Evolutionary conservation across 306 rosid species (phyloP), one percentile per base, ranked within the genome.

Genomic region (Cajanus cajan): DNA sequence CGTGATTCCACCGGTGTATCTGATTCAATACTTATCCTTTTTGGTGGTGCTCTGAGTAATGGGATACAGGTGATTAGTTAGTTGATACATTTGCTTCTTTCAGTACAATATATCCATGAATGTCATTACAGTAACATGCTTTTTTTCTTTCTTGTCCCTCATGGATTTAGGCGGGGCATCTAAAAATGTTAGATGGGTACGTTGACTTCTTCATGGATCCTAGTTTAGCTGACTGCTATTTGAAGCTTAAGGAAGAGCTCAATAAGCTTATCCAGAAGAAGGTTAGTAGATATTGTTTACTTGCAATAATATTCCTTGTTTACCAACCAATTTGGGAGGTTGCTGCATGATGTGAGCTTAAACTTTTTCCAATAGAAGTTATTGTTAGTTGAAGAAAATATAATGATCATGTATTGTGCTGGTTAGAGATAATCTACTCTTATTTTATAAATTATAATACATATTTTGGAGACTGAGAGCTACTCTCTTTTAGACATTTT

Each of bases 1-100:
- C 98, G 98, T 24, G 98, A 95, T 85, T 95, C 98, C 77, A 95
- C 98, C 13, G 98, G 89, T 19, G 92, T 95, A 62, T 95, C 98
- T 41, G 98, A 95, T 87, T 92, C 98, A 14, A 90, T 83, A 82
- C 92, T 92, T 72, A 80, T 91, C 55, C 91, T 95, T 84, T 95
- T 91, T 77, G 98, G 97, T 4, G 98, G 98, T 71, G 85, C 89
- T 52, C 79, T 95, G 12, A 83, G 50, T 31, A 85, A 83, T 51
- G 98, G 98, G 22, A 73, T 86, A 41, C 98, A 95, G 98, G 98
- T 95, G 62, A 82, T 77, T 80, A 86, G 43, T 74, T 48, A 22
- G 19, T 76, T 19, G 41, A 21, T 68, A 58, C 64, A 54, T 72
- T 13, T 40, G 7, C 37, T 74, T 57, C 61, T 69, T 54, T 16